These are phyloP conservation scores for Schizophyllum amplum DNA, from an alignment of 1,284 basidiomycete genomes.

Conservation along the genomic window DNA sequence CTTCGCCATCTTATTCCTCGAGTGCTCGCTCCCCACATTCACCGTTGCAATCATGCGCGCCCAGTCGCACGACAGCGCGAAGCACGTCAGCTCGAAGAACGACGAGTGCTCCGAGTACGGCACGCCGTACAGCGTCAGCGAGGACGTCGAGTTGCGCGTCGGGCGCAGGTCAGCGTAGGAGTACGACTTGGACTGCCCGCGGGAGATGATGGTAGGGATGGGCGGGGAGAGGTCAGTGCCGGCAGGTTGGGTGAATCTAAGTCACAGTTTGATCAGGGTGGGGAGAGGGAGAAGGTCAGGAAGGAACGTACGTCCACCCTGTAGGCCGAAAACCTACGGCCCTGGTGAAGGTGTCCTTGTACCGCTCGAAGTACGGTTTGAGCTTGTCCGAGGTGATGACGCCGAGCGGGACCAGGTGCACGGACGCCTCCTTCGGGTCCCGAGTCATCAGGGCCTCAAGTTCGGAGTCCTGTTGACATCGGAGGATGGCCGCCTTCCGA, in stretches of 20 bases:
- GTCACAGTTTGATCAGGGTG: conserved; percentile 3
- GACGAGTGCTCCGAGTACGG: conserved; percentile 97
- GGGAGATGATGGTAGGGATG: conserved; percentile 59
- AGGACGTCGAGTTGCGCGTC: conserved; percentile 62
- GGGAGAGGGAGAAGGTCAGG: conserved; percentile 1
- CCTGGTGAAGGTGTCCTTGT: conserved; percentile 66
- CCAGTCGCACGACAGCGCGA: conserved; percentile 81
- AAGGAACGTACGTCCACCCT: conserved; percentile 76
- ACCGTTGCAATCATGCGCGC: conserved; percentile 91
- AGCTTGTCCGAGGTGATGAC: conserved; percentile 76
- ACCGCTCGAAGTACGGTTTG: conserved; percentile 70
- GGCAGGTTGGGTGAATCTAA: conserved; percentile 63
- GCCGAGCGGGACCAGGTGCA: conserved; percentile 82
- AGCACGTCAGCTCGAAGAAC: conserved; percentile 91
- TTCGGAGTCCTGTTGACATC: conserved; percentile 78
- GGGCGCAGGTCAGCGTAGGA: conserved; percentile 61
- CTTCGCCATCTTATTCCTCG: conserved; percentile 74
- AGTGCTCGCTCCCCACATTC: conserved; percentile 79
- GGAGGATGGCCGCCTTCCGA: conserved; percentile 73
- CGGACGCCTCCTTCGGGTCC: conserved; percentile 69
- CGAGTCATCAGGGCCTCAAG: conserved; percentile 73
- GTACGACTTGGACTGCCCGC: conserved; percentile 60
- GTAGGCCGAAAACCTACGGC: conserved; percentile 87
- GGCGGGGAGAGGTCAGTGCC: conserved; percentile 58
- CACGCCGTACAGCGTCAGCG: conserved; percentile 76